Base-by-base conservation (phyloP, 2,329 filamentous ascomycete species). In the Albifimbria verrucaria region DNA sequence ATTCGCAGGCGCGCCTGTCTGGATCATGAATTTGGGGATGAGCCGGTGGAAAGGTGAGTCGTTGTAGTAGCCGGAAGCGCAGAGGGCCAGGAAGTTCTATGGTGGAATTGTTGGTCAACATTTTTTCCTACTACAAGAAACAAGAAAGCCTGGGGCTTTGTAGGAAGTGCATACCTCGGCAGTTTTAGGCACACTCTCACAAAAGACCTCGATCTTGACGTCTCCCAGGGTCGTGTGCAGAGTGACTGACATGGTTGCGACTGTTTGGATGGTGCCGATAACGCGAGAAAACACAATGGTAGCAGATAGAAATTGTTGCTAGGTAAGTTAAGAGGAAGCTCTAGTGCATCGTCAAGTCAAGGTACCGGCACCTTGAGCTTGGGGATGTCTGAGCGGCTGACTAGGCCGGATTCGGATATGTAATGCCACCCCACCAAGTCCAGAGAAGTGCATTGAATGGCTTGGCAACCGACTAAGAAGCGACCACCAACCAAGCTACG, bases 121-220 rank as follows among this genome's bases (percentile, higher is more conserved):
- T n/a, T n/a, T n/a, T n/a, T n/a, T n/a, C n/a, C n/a, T n/a, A n/a
- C n/a, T n/a, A n/a, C n/a, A n/a, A n/a, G 20, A 7, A 11, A 15
- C 21, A 36, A 24, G 48, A 23, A 52, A 28, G 12, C 32, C 39
- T 15, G 20, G 42, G 12, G 44, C 6, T 24, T 44, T n/a, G 43
- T 20, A 21, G 25, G 45, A 41, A 26, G 32, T 24, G 62, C 74
- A 52, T 75, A 88, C 88, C 75, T 96, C 90, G 57, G 92, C 88
- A 1, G 94, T 96, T 71, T 93, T 92, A 57, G 94, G 94, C 26
- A 96, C 91, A 62, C 89, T 87, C 70, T 97, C 91, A 77, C 93
- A 97, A 76, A 97, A 97, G 60, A 99, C 79, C 72, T 97, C 94
- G 63, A 97, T 83, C 76, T 97, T 99, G 68, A 99, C 81, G 72